Base-by-base conservation (phyloP, 2,329 filamentous ascomycete species). In the Stenocarpella maydis region DNA sequence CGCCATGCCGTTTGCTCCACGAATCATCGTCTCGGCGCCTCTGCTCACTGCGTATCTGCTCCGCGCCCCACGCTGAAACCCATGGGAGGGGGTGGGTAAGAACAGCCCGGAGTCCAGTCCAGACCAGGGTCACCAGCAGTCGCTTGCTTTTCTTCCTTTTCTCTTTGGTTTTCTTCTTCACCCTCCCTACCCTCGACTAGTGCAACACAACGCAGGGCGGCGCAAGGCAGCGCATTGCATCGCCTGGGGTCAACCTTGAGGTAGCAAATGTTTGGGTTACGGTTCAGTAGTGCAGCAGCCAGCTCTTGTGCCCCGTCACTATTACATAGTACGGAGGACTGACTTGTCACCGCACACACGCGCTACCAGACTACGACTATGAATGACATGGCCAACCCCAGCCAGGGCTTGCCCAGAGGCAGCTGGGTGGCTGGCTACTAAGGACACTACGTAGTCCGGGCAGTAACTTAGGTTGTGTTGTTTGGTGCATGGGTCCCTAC, bases 261-360 rank as follows among this genome's bases (percentile, higher is more conserved):
- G 45, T 61, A 19, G 26, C 19, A 47, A 47, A 49, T 52, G 61
- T 52, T 52, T 65, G 45, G 45, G 34, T 43, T 31, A 49, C 43
- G 28, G 61, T 49, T 26, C 37, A 19, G 49, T 53, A 43, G 63
- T 55, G 64, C 49, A 45, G 52, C 64, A n/a, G n/a, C n/a, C n/a
- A n/a, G n/a, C n/a, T n/a, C n/a, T n/a, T n/a, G n/a, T n/a, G n/a
- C n/a, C n/a, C n/a, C 43, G 47, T 54, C 47, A 52, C 45, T 21
- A 21, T 39, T 31, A 31, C 31, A 31, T 31, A 31, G 31, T 31
- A 8, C 31, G 4, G 8, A 4, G 4, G 4, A 6, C 60, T 17
- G 17, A 31, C 41, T 49, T 31, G 31, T 26, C 53, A 41, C 49
- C 21, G 9, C 34, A 31, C 31, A 31, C 31, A 31, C 31, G 8